phyloP scores from a whole-genome alignment of 2,329 filamentous ascomycete species.

The Rutstroemia sp. region DNA sequence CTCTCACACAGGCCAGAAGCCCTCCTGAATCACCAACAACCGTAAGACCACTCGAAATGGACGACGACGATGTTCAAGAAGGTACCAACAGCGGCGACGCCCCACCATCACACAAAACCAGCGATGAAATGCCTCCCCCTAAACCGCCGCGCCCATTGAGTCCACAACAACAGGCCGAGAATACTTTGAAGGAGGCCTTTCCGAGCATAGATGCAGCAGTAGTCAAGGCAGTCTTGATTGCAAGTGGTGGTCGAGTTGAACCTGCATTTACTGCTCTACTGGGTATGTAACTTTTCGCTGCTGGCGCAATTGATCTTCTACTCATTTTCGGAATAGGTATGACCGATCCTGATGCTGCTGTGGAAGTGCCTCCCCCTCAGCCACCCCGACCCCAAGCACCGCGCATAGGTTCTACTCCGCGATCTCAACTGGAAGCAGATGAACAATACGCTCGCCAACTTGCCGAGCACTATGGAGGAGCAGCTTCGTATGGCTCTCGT shows the following conservation, averaged over 20 bases:
- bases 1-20: not conserved
- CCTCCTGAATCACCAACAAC: conserved; percentile 57
- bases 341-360: conserved; percentile 67
- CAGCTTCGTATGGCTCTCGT: conserved; percentile 48
- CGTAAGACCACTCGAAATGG: conserved; percentile 56
- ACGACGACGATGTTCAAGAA: conserved; percentile 64
- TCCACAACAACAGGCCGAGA: conserved; percentile 76
- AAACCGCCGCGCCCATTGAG: conserved; percentile 81
- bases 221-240: conserved; percentile 79
- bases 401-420: conserved; percentile 45
- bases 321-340: conserved; percentile 46
- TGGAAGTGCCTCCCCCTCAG: conserved; percentile 57
- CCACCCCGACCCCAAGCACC: conserved; percentile 71
- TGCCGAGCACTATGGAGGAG: conserved; percentile 72
- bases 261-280: conserved; percentile 92
- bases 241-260: conserved; percentile 82
- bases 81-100: conserved; percentile 42
- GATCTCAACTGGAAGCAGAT: conserved; percentile 81
- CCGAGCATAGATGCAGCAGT: conserved; percentile 73
- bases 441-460: conserved; percentile 88
- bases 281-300: conserved; percentile 41
- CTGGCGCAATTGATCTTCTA: not conserved
- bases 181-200: conserved; percentile 89
- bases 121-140: conserved; percentile 46
- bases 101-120: conserved; percentile 34